Evolutionary conservation across 176 grass and related monocot species (phyloP), one percentile per base, ranked within the genome.

Genomic region (Lolium multiflorum): DNA sequence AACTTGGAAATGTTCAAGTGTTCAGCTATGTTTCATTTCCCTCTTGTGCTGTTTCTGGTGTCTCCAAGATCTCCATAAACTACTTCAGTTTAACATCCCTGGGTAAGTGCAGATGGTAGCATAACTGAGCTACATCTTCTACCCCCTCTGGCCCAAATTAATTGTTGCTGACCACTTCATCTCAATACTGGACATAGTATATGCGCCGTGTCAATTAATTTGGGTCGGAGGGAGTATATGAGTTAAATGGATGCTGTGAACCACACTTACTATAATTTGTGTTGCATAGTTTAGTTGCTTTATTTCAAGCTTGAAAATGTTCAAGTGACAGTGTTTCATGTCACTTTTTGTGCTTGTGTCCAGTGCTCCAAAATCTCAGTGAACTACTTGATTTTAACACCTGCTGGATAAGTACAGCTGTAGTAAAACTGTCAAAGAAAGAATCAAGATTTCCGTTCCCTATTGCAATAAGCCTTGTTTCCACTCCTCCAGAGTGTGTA

Each of bases 321-420:
- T 65, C 55, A 84, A 55, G 55, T 28, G 6, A 39, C 56, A 84
- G 64, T 64, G 70, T 73, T 64, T 57, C 46, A 78, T 50, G 20
- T 58, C n/a, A 68, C 76, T 51, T 88, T 88, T 61, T 83, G 18
- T 61, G 17, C 22, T 69, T 80, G 41, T 81, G 25, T 18, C 5
- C 24, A 38, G 17, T 69, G 24, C 68, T 69, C 24, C 16, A 69
- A 58, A 77, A 14, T 82, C 3, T 77, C 25, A 77, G 57, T 20
- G 50, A 68, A 88, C 35, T 47, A 13, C 16, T 31, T 66, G 47
- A 68, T 49, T 58, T 78, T 20, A 60, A 3, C 12, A 77, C 81
- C 50, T 82, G 31, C 9, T 82, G 35, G n/a, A 17, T 54, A 54
- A 73, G 43, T 73, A 25, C 44, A 25, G 71, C 71, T 25, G 71